A percentile compares a stretch with the other conserved stretches of the same genome.
These are phyloP conservation scores for Digitaria exilis DNA, from an alignment of 202 grass and related monocot species.

Conservation along the genomic window DNA sequence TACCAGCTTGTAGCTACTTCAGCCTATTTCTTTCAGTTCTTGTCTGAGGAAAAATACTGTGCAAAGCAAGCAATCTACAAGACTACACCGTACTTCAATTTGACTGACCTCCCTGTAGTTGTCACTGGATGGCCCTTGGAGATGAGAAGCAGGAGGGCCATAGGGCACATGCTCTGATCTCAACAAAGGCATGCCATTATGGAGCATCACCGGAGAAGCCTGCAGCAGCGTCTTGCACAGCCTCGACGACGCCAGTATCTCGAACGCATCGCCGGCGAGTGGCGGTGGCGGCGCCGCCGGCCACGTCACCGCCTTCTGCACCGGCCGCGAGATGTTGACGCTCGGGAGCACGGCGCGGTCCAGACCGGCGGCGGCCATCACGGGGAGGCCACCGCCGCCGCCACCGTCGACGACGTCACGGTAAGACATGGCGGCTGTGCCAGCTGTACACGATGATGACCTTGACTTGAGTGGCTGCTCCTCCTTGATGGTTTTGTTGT, in stretches of 20 bases:
- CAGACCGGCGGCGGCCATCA: constrained; percentile 8
- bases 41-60: constrained; percentile 20
- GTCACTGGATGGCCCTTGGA: constrained; percentile 60
- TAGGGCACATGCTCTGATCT: constrained; percentile 52
- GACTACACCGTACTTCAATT: constrained; percentile 12
- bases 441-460: constrained; percentile 19
- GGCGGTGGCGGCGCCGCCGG: constrained; percentile 9
- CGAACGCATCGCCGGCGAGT: constrained; percentile 46
- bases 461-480: constrained; percentile 37
- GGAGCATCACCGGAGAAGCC: constrained; percentile 32
- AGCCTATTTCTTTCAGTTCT: constrained; percentile 1
- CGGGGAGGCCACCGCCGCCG: neutral
- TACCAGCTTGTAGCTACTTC: neutral
- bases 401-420: neutral
- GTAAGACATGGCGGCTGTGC: neutral
- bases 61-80: neutral
- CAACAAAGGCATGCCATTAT: constrained; percentile 47
- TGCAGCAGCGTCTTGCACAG: constrained; percentile 48
- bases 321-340: constrained; percentile 46
- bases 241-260: constrained; percentile 60
- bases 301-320: constrained; percentile 30
- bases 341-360: constrained; percentile 47
- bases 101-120: constrained; percentile 69
- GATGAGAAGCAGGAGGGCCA: constrained; percentile 36
- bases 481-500: constrained; percentile 64